Evolutionary conservation across 129 eudicot genomes (phyloP), one percentile per base, ranked within the genome.

Genomic region (Arctium minus): DNA sequence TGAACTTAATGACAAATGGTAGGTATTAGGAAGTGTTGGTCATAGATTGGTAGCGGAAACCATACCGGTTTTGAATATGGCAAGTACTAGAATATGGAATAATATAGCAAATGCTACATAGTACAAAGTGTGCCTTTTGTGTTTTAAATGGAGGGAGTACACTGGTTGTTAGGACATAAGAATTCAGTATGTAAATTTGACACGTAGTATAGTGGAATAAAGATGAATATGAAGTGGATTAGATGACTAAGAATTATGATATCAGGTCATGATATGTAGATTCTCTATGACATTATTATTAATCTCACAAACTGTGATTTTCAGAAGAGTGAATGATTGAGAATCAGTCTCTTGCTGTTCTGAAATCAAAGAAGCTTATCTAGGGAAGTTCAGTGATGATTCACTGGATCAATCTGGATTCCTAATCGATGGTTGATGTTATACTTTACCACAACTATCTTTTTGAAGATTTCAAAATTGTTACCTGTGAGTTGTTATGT

Each of bases 351-450:
- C 33, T 77, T 83, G 70, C 17, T 77, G 73, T 39, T 29, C 11
- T 73, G 79, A 78, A 73, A 11, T 29, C 13, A 64, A 74, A 74
- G 22, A 78, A 77, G 84, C 1, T 40, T 71, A 71, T 74, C 39
- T 70, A 50, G 70, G 80, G 82, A 68, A 69, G 82, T 56, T 8
- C 11, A 60, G 72, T 74, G 71, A 35, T 44, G 33, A 22, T 42
- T 44, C 80, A 35, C 39, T 2, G 15, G 53, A 35, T 11, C 8
- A 64, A 73, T 17, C 36, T 67, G 72, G 75, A 79, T 46, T 80
- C 70, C 15, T 33, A 22, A 8, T 53, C 42, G 29, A 31, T 9
- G 71, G 69, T 78, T 0, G 38, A 75, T 42, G 38, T 75, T 35
- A 7, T n/a, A 74, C n/a, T 75, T 75, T 46, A 46, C 18, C 17